Evolutionary conservation across 1,284 basidiomycete genomes (phyloP), one percentile per base, ranked within the genome.

Genomic region (Heliocybe sulcata): DNA sequence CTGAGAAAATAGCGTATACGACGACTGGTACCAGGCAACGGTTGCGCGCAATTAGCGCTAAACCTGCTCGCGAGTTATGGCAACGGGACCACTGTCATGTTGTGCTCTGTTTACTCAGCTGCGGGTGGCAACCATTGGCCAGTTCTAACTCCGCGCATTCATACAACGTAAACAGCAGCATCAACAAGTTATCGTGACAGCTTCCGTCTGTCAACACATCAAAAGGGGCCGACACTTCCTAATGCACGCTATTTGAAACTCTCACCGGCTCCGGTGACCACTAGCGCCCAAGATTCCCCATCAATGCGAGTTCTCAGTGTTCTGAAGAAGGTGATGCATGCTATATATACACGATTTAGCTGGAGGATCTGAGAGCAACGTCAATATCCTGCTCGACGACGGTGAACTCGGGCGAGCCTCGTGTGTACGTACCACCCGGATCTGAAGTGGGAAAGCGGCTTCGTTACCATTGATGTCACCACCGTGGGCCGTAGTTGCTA

Each of bases 11-110:
- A 25, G 22, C 47, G 14, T n/a, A 20, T 42, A 42, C 38, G 38
- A 42, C 38, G 38, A 42, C 38, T 42, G 47, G 23, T 29, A 29
- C 47, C 27, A 49, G n/a, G 47, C 47, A 49, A 49, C 47, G 9
- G 47, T 49, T 49, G 23, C 27, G 47, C 27, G 47, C 23, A 25
- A 29, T 49, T 49, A 26, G 6, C 47, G 47, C 47, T 26, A 49
- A 49, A 49, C 27, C 10, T 14, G 27, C 16, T 29, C n/a, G 22
- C 47, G 47, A 25, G 47, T 49, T 25, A 29, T 49, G 22, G 47
- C 47, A 49, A 49, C 47, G 9, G n/a, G 47, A 49, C 27, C 10
- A 26, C 38, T 42, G 38, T 42, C 38, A 42, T 42, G 38, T 16
- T 20, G 38, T 16, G n/a, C 47, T 6, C 47, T 49, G 23, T 12